Evolutionary conservation across 495 filamentous ascomycete species (phyloP).

Genomic region (Hyaloscypha bicolor): DNA sequence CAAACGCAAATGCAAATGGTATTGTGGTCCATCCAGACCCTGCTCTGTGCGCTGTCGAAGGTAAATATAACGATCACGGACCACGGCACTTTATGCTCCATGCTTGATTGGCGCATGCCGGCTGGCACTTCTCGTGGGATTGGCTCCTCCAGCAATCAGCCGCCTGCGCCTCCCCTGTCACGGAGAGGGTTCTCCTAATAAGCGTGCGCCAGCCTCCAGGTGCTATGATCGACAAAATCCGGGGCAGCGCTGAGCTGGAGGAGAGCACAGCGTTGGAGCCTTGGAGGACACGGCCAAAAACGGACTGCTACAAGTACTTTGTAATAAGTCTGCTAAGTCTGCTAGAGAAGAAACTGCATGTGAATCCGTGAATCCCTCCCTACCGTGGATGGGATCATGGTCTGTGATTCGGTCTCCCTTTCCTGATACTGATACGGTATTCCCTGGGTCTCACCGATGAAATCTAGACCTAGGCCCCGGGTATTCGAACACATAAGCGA

Average conservation of each 20-base stretch:
- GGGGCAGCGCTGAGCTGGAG: not conserved
- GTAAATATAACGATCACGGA: not conserved
- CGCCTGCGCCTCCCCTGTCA: constrained; percentile 2
- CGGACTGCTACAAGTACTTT: not conserved
- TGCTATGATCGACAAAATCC: constrained; percentile 19
- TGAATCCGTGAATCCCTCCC: not conserved
- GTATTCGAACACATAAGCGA: not conserved
- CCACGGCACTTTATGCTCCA: not conserved
- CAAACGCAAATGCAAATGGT: not conserved
- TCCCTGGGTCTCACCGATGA: not conserved
- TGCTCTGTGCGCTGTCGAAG: not conserved
- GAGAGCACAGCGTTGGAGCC: not conserved
- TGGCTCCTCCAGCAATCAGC: constrained; percentile 8
- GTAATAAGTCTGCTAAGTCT: not conserved
- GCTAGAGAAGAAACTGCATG: not conserved
- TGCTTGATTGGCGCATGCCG: not conserved
- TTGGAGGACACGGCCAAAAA: not conserved
- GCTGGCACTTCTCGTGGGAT: not conserved
- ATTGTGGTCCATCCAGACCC: not conserved
- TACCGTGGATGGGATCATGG: not conserved
- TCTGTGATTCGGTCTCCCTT: not conserved
- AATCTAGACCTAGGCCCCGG: not conserved
- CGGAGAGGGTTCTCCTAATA: not conserved
- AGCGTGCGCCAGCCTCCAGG: not conserved
- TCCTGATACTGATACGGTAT: not conserved